Evolutionary conservation across 352 stramenopile species (phyloP).

Genomic region (Elongisporangium anandrum): DNA sequence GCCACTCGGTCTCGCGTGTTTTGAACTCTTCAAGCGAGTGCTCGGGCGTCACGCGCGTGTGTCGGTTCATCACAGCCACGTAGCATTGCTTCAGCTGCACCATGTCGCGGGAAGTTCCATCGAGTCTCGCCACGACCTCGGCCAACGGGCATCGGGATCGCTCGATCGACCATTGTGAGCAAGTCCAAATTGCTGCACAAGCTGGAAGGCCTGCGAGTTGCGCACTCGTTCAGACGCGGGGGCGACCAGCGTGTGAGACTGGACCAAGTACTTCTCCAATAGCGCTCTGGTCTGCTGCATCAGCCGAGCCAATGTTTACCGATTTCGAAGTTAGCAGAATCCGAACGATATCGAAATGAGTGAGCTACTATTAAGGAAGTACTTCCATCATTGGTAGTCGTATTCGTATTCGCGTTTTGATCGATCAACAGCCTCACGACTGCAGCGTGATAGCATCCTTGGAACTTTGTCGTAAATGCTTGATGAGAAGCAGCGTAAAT

Average conservation of each 20-base stretch:
- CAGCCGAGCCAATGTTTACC: no score
- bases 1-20: slow-evolving; percentile 18
- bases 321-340: no score
- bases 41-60: slow-evolving; percentile 14
- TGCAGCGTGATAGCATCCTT: no score
- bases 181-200: slow-evolving; percentile 37
- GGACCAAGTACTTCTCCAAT: slow-evolving; percentile 27
- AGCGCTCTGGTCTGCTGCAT: slow-evolving; percentile 31
- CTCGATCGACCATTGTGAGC: slow-evolving; percentile 39
- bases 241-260: slow-evolving; percentile 29
- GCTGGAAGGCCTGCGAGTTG: slow-evolving; percentile 41
- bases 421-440: no score
- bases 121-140: slow-evolving; percentile 18
- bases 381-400: no score
- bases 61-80: slow-evolving; percentile 32
- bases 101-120: slow-evolving; percentile 21
- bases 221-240: slow-evolving; percentile 26
- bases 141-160: slow-evolving; percentile 14
- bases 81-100: slow-evolving; percentile 34
- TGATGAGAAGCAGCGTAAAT: no score
- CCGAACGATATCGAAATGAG: no score
- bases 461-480: no score
- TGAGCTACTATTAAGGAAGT: no score
- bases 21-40: slow-evolving; percentile 17
- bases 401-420: no score